A percentile compares a stretch with the other conserved stretches of the same genome.
phyloP scores from a whole-genome alignment of 2,329 filamentous ascomycete genomes.

The Botryotinia globosa region DNA sequence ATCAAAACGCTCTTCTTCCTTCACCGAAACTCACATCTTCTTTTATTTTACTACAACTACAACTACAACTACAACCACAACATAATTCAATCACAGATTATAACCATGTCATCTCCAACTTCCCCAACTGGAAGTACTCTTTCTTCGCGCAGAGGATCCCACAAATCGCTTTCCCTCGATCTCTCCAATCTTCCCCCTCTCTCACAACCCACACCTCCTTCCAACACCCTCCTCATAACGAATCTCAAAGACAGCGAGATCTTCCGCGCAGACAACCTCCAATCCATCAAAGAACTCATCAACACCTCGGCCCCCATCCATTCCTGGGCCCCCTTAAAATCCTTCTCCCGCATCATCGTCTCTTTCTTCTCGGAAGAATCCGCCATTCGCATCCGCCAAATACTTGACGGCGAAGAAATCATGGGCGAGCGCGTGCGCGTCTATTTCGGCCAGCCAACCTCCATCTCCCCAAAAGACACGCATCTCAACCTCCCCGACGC shows the following conservation, averaged over 20 bases:
- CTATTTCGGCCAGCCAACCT: conserved; percentile 64
- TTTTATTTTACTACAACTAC: neutral
- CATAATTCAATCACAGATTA: conserved; percentile 10
- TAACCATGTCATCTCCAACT: conserved; percentile 12
- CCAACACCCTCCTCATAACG: conserved; percentile 82
- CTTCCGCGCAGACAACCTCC: conserved; percentile 71
- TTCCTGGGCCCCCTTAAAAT: conserved; percentile 77
- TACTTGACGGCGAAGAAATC: conserved; percentile 72
- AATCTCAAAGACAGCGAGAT: conserved; percentile 71
- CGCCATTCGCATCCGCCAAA: conserved; percentile 66
- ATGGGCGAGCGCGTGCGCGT: conserved; percentile 67
- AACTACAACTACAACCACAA: neutral
- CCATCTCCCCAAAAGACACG: conserved; percentile 52
- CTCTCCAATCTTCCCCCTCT: conserved; percentile 69
- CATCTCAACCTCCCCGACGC: conserved; percentile 66
- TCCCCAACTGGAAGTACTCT: conserved; percentile 27
- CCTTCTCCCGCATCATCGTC: conserved; percentile 76
- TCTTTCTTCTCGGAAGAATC: conserved; percentile 71
- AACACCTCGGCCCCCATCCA: conserved; percentile 67
- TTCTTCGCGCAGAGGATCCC: conserved; percentile 28
- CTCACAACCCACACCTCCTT: conserved; percentile 68
- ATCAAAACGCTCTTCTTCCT: neutral
- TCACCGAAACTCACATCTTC: conserved; percentile 6
- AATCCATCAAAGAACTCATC: conserved; percentile 70
- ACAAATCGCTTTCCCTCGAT: conserved; percentile 63